Percentiles rank a stretch among this genome's conserved stretches.
Evolutionary conservation across 129 eudicot genomes (phyloP).

Genomic region (Rutidosis leptorrhynchoides): DNA sequence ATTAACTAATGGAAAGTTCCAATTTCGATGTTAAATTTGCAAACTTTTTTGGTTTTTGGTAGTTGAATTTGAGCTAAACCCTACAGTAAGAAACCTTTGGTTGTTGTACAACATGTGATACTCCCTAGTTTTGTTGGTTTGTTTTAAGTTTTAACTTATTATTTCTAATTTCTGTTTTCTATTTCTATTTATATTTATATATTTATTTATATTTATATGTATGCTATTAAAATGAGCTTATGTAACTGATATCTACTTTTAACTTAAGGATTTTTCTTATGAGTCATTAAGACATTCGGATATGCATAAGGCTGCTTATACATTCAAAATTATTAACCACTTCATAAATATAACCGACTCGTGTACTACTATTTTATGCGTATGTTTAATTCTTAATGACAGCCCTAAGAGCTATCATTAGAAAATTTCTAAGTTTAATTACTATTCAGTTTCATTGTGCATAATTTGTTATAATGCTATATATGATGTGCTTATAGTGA

Average conservation of each 20-base stretch:
- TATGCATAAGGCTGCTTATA: too few relatives aligned
- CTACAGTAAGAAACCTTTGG: constrained; percentile 21
- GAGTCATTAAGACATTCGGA: too few relatives aligned
- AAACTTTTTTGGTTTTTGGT: constrained; percentile 7
- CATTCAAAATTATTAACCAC: too few relatives aligned
- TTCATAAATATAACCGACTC: too few relatives aligned
- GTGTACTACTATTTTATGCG: too few relatives aligned
- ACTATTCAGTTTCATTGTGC: constrained; percentile 17
- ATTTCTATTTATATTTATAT: background rate
- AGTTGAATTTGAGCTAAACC: background rate
- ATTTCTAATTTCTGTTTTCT: too few relatives aligned
- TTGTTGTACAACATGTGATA: constrained; percentile 29
- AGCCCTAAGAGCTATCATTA: too few relatives aligned
- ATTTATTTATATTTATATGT: background rate
- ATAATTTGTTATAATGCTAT: background rate
- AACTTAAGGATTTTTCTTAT: too few relatives aligned
- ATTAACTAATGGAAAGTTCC: background rate
- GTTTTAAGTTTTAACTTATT: background rate
- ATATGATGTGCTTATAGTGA: background rate
- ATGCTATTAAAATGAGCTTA: constrained; percentile 3
- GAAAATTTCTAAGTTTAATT: constrained; percentile 25
- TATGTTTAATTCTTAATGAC: too few relatives aligned
- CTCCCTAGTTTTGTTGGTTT: constrained; percentile 6
- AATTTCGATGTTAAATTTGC: constrained; percentile 7
- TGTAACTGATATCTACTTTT: constrained; percentile 20